phyloP scores from a whole-genome alignment of 116 monocot genomes.

The Dioscorea cayenensis region DNA sequence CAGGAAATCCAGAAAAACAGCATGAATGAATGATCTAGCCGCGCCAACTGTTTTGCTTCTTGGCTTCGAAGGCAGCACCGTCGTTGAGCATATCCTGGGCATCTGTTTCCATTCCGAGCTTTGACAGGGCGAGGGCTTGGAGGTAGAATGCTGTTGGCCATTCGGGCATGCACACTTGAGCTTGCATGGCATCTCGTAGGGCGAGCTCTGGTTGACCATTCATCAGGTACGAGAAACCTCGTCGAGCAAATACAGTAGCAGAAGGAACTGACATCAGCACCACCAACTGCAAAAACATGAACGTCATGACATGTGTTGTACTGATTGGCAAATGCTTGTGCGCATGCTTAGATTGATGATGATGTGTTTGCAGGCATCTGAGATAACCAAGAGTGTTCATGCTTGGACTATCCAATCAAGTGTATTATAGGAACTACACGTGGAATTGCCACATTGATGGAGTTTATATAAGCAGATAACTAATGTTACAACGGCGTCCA shows the following conservation, averaged over 20 bases:
- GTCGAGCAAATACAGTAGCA: slow-evolving; percentile 79
- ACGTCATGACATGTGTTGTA: neutral
- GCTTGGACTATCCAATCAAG: no score
- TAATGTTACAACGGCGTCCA: neutral
- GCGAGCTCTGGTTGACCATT: slow-evolving; percentile 83
- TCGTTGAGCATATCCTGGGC: slow-evolving; percentile 98
- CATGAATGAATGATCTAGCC: slow-evolving; percentile 14
- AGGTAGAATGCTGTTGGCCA: slow-evolving; percentile 97
- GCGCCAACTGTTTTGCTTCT: slow-evolving; percentile 72
- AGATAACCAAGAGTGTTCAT: no score
- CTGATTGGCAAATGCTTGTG: neutral
- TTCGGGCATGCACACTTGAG: slow-evolving; percentile 92
- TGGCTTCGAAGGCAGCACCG: slow-evolving; percentile 85
- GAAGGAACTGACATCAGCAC: slow-evolving; percentile 87
- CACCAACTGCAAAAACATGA: slow-evolving; percentile 48
- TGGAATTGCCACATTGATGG: neutral
- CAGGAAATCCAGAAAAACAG: neutral
- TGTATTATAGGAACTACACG: no score
- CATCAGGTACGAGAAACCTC: slow-evolving; percentile 91
- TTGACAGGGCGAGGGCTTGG: slow-evolving; percentile 91
- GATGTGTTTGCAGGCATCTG: neutral
- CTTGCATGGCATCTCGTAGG: slow-evolving; percentile 94
- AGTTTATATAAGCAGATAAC: neutral
- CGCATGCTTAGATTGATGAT: neutral
- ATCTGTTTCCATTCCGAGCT: slow-evolving; percentile 94